phyloP scores from a whole-genome alignment of 2,329 filamentous ascomycete genomes.

The Atkinsonella hypoxylon region DNA sequence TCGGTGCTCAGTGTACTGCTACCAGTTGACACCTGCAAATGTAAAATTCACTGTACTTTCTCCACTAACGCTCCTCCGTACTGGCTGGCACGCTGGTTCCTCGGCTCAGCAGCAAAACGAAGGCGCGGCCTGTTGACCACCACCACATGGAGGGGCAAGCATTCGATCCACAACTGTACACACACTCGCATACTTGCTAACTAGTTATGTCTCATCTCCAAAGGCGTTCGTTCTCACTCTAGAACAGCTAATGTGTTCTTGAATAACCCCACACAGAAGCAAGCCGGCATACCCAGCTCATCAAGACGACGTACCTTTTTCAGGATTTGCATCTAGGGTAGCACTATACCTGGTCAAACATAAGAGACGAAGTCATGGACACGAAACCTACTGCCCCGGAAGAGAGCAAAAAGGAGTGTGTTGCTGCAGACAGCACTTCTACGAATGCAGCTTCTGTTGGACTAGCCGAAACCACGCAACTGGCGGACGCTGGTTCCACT shows the following conservation, averaged over 20 bases:
- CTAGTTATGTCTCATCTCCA: not conserved
- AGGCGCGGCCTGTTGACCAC: not conserved
- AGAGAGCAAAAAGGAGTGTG: slow-evolving; percentile 12
- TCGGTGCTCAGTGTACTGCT: too few species aligned
- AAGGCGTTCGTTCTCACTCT: not conserved
- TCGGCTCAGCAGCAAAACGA: slow-evolving; percentile 7
- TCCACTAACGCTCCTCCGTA: not conserved
- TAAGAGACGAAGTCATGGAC: slow-evolving; percentile 9
- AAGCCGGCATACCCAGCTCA: not conserved
- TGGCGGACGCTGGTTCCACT: slow-evolving; percentile 4
- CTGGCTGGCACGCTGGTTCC: slow-evolving; percentile 1
- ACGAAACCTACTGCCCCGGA: slow-evolving; percentile 10
- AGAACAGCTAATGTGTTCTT: not conserved
- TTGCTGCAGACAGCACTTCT: slow-evolving; percentile 10
- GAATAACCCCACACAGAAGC: not conserved
- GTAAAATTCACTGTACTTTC: not conserved
- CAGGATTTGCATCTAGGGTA: slow-evolving; percentile 9
- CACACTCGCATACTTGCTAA: not conserved
- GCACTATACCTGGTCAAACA: not conserved
- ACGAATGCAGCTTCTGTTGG: slow-evolving; percentile 4
- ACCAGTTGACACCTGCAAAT: too few species aligned
- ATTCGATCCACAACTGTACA: not conserved
- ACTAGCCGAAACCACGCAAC: not conserved
- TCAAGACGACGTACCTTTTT: not conserved
- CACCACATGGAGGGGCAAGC: slow-evolving; percentile 3